These are phyloP conservation scores for Cyberlindnera americana DNA, from an alignment of 805 yeast genomes.

Conservation along the genomic window DNA sequence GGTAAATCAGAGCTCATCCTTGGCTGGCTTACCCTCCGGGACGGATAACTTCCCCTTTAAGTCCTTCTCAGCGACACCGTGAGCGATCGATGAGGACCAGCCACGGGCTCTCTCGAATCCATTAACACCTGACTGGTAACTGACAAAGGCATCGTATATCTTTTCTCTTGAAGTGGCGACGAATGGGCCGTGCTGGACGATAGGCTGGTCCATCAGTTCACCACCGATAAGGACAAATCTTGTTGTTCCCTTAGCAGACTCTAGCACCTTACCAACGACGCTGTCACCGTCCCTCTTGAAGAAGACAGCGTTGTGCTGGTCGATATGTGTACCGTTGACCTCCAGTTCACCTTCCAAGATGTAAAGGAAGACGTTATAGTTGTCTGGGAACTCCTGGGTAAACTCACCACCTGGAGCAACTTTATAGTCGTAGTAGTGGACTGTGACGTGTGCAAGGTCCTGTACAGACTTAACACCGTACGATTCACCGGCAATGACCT, in stretches of 20 bases:
- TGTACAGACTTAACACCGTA: conserved; percentile 72
- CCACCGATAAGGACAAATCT: conserved; percentile 79
- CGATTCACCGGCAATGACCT: conserved; percentile 73
- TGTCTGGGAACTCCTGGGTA: conserved; percentile 53
- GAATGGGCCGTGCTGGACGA: conserved; percentile 89
- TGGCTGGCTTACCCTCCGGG: conserved; percentile 2
- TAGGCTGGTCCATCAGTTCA: conserved; percentile 63
- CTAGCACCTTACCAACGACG: conserved; percentile 52
- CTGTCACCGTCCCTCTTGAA: conserved; percentile 68
- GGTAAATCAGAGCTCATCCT: conserved; percentile 13
- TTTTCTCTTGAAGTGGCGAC: conserved; percentile 69
- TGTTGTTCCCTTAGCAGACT: conserved; percentile 38
- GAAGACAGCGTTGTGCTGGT: conserved; percentile 51
- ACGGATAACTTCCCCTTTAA: conserved; percentile 6
- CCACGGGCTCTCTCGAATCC: conserved; percentile 66
- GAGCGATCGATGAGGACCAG: conserved; percentile 46
- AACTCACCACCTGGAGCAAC: conserved; percentile 64
- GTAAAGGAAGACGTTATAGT: conserved; percentile 69
- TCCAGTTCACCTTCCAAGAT: conserved; percentile 56
- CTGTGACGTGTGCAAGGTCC: conserved; percentile 80
- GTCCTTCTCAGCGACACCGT: conserved; percentile 33
- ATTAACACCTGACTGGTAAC: conserved; percentile 63
- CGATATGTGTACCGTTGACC: conserved; percentile 40
- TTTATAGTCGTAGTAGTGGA: conserved; percentile 64
- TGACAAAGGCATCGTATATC: conserved; percentile 65